A percentile compares a stretch with the other conserved stretches of the same genome.
Evolutionary conservation across 176 grass and related monocot genomes (phyloP).

Genomic region (Oryza coarctata): DNA sequence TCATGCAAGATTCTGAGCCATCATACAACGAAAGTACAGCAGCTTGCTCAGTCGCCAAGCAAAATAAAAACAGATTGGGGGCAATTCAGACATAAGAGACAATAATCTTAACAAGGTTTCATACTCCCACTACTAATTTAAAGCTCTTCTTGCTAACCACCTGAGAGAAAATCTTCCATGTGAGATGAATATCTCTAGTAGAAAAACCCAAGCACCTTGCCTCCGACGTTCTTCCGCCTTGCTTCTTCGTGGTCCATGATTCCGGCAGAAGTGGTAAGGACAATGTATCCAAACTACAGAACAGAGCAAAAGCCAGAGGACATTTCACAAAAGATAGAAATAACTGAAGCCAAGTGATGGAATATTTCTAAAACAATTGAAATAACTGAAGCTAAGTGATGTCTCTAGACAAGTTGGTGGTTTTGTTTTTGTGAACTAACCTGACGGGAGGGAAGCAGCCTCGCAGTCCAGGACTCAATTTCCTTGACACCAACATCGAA

Average conservation of each 20-base stretch:
- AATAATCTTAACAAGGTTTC: background rate
- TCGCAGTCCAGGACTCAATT: slow-evolving; percentile 44
- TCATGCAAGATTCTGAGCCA: background rate
- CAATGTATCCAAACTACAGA: slow-evolving; percentile 67
- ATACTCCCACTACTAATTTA: background rate
- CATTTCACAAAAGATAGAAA: background rate
- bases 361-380: background rate
- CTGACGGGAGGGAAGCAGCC: slow-evolving; percentile 47
- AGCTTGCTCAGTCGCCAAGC: background rate
- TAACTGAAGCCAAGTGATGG: background rate
- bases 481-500: slow-evolving; percentile 53
- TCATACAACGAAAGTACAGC: background rate
- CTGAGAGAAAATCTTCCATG: background rate
- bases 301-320: background rate
- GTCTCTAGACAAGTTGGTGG: background rate
- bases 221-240: slow-evolving; percentile 61
- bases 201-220: slow-evolving; percentile 68
- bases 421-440: slow-evolving; percentile 5
- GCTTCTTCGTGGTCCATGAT: slow-evolving; percentile 75
- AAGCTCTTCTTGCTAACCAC: background rate
- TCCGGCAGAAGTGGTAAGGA: slow-evolving; percentile 67
- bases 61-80: background rate
- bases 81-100: background rate
- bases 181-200: slow-evolving; percentile 37
- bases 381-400: background rate